A percentile compares a stretch with the other conserved stretches of the same genome.
Conservation (phyloP, 1,284 basidiomycete species). For the Cutaneotrichosporon sp. region DNA sequence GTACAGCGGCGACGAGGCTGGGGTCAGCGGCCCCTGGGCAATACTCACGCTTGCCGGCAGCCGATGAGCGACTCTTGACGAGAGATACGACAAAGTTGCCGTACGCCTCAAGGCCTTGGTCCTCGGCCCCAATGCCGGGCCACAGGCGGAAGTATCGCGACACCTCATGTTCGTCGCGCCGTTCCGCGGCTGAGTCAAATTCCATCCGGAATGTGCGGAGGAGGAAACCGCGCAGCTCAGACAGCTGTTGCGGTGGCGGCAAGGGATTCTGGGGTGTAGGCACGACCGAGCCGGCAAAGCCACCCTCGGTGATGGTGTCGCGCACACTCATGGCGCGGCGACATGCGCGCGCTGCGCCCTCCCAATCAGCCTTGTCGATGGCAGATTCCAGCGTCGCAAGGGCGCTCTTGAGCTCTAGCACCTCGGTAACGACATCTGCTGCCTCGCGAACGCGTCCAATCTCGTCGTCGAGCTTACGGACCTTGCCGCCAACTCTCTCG, state of each 20-base stretch:
- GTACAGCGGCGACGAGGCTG: slow-evolving; percentile 84
- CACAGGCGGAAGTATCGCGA: slow-evolving; percentile 96
- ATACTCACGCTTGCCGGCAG: slow-evolving; percentile 72
- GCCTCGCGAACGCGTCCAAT: slow-evolving; percentile 82
- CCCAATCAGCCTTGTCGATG: slow-evolving; percentile 89
- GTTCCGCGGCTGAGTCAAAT: slow-evolving; percentile 74
- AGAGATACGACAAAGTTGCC: slow-evolving; percentile 88
- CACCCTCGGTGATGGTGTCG: slow-evolving; percentile 70
- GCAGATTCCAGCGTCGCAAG: slow-evolving; percentile 70
- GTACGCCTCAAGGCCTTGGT: slow-evolving; percentile 92
- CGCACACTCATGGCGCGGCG: slow-evolving; percentile 84
- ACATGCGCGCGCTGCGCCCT: slow-evolving; percentile 86
- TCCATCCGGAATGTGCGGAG: slow-evolving; percentile 73
- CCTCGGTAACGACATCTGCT: slow-evolving; percentile 76
- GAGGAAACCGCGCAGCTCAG: slow-evolving; percentile 70
- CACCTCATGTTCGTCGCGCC: slow-evolving; percentile 76
- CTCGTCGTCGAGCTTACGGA: slow-evolving; percentile 83
- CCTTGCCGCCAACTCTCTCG: slow-evolving; percentile 82
- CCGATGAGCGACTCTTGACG: slow-evolving; percentile 72
- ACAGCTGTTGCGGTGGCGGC: slow-evolving; percentile 78
- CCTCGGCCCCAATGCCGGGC: slow-evolving; percentile 75
- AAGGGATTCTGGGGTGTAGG: slow-evolving; percentile 84
- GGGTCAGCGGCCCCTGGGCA: background rate
- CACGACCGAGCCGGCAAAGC: slow-evolving; percentile 86
- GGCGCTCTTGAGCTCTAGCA: slow-evolving; percentile 89